Evolutionary conservation across 2,329 filamentous ascomycete species (phyloP).

Genomic region (Fusarium burgessii): DNA sequence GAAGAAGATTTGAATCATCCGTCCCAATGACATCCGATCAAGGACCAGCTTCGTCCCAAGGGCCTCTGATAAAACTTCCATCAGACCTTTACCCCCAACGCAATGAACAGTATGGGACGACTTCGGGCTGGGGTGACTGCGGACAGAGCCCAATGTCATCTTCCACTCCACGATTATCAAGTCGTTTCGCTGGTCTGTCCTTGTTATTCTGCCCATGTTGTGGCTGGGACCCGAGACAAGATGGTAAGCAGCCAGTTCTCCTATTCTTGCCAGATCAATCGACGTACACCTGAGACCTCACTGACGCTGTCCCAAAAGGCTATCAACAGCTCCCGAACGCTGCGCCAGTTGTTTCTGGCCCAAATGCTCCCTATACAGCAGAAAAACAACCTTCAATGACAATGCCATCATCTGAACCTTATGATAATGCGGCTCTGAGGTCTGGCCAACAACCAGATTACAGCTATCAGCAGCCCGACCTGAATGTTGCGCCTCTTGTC

Average conservation of each 20-base stretch:
- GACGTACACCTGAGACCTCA: not conserved
- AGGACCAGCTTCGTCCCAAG: slow-evolving; percentile 43
- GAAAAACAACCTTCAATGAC: slow-evolving; percentile 46
- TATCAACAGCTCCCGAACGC: slow-evolving; percentile 51
- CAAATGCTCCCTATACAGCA: slow-evolving; percentile 50
- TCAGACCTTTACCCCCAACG: slow-evolving; percentile 40
- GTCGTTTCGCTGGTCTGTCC: slow-evolving; percentile 48
- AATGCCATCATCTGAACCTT: slow-evolving; percentile 35
- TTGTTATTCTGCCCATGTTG: slow-evolving; percentile 51
- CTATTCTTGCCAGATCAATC: not conserved
- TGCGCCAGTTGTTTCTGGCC: slow-evolving; percentile 45
- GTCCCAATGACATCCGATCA: slow-evolving; percentile 49
- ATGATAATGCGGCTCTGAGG: slow-evolving; percentile 24
- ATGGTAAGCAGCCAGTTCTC: slow-evolving; percentile 46
- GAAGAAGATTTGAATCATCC: slow-evolving; percentile 48
- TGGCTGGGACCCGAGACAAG: slow-evolving; percentile 44
- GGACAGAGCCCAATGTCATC: slow-evolving; percentile 41
- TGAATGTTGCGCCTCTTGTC: slow-evolving; percentile 38
- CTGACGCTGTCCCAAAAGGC: slow-evolving; percentile 45
- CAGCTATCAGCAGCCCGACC: slow-evolving; percentile 31
- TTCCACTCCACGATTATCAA: slow-evolving; percentile 44
- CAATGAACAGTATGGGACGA: slow-evolving; percentile 35
- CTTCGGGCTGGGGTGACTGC: slow-evolving; percentile 41
- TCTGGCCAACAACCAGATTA: slow-evolving; percentile 29
- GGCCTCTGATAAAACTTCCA: slow-evolving; percentile 50